Base-by-base conservation (phyloP, 306 rosid genomes). In the Quillaja saponaria region DNA sequence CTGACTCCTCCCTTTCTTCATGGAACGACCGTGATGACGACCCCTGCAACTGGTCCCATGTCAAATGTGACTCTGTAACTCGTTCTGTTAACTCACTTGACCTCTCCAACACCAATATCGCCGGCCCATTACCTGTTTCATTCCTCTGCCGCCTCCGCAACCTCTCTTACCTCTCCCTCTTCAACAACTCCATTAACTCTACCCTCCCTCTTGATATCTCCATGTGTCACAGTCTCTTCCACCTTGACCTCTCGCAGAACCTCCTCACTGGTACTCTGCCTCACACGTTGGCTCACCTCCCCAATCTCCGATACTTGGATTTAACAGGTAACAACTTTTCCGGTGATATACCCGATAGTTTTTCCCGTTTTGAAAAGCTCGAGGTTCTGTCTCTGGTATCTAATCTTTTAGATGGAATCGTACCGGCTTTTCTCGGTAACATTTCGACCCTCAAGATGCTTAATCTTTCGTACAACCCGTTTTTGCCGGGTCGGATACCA, bases 251-350 rank as follows among this genome's bases (percentile, higher is more conserved):
- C 55, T 42, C 94, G 11, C 88, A 92, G 75, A 92, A 92, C 55
- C 87, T 88, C 45, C 85, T 92, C 73, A 81, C 90, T 12, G 95
- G 98, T 12, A 0, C 73, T 3, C 87, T 92, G 12, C 98, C 98
- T 18, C 13, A 41, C 47, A 15, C 84, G 5, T 50, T 92, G 0
- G 8, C 95, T 2, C 71, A 61, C 41, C 73, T 88, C 6, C 58
- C 81, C 10, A 64, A 78, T 63, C 95, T 92, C 57, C 66, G 40
- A 6, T 41, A 84, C 75, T 75, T 92, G 16, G 94, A 92, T 71
- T 59, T 92, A 13, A 76, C 94, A 13, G 98, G 84, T 0, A 92
- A 92, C 71, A 92, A 88, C 48, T 81, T 92, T 66, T 86, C 96
- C 48, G 98, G 98, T 16, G 37, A 57, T 5, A 78, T 92, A 10